Conservation (phyloP, 768 basidiomycete species). For the Phanerodontia chrysosporium region DNA sequence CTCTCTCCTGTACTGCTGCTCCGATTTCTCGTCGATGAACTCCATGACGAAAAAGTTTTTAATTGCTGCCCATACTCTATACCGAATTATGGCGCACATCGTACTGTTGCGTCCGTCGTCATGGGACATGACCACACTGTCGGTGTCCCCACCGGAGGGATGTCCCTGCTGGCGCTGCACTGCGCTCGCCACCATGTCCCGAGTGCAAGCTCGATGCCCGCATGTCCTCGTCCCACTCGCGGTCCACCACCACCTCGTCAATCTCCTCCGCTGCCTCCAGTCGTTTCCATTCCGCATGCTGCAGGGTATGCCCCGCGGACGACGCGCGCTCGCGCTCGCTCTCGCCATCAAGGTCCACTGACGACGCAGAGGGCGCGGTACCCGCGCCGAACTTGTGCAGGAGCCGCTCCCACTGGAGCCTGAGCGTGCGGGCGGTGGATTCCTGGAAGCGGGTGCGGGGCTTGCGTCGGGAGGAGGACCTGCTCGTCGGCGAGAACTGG, state of each 20-base stretch:
- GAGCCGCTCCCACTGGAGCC: slow-evolving; percentile 26
- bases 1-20: slow-evolving; percentile 52
- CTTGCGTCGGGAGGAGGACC: slow-evolving; percentile 14
- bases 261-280: slow-evolving; percentile 38
- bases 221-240: slow-evolving; percentile 59
- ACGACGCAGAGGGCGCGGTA: not conserved
- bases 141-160: slow-evolving; percentile 30
- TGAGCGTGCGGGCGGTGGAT: not conserved
- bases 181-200: slow-evolving; percentile 49
- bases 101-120: slow-evolving; percentile 28
- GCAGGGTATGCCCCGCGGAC: not conserved
- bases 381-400: slow-evolving; percentile 28
- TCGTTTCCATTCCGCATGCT: slow-evolving; percentile 22
- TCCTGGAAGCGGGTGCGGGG: not conserved
- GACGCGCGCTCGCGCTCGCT: slow-evolving; percentile 20
- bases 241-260: slow-evolving; percentile 74
- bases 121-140: slow-evolving; percentile 25
- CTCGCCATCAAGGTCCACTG: no score
- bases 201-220: slow-evolving; percentile 45
- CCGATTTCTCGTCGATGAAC: slow-evolving; percentile 56
- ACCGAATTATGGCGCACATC: slow-evolving; percentile 42
- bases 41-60: slow-evolving; percentile 54
- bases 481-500: not conserved
- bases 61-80: slow-evolving; percentile 51
- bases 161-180: slow-evolving; percentile 37